These are phyloP conservation scores for Penicillium steckii DNA, from an alignment of 495 filamentous ascomycete species.

Conservation along the genomic window DNA sequence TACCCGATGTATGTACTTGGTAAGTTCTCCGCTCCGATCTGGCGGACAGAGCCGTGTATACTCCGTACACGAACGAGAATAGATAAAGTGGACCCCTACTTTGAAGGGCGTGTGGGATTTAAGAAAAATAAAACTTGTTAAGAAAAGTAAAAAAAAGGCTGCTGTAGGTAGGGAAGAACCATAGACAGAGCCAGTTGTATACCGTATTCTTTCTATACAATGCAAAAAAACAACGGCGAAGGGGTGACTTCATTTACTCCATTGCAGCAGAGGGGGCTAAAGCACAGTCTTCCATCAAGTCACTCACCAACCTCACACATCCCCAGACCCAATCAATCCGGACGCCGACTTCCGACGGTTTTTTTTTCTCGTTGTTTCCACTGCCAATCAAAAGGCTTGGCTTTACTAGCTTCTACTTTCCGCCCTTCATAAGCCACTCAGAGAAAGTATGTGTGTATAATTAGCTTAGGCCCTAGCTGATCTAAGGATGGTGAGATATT, in stretches of 20 bases:
- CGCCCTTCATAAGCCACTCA: too few species aligned
- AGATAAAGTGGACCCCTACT: conserved; percentile 26
- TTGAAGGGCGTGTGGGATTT: conserved; percentile 6
- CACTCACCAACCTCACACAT: background rate
- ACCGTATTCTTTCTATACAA: background rate
- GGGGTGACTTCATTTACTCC: background rate
- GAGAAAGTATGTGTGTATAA: background rate
- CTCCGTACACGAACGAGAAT: background rate
- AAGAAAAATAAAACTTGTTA: too few species aligned
- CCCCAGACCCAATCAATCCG: background rate
- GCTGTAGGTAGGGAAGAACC: background rate
- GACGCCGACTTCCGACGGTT: background rate
- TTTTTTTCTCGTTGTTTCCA: background rate
- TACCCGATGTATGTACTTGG: too few species aligned
- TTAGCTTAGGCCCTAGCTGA: background rate
- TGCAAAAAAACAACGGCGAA: background rate
- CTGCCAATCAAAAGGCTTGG: background rate
- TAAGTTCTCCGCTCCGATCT: conserved; percentile 34
- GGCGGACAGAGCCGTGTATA: conserved; percentile 31
- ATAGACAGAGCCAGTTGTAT: background rate
- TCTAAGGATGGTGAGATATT: background rate
- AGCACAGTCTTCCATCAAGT: background rate
- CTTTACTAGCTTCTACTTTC: background rate
- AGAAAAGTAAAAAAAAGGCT: background rate
- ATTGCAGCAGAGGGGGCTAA: too few species aligned